These are phyloP conservation scores for Crataegus laevigata DNA, from an alignment of 306 rosid genomes.

Conservation along the genomic window DNA sequence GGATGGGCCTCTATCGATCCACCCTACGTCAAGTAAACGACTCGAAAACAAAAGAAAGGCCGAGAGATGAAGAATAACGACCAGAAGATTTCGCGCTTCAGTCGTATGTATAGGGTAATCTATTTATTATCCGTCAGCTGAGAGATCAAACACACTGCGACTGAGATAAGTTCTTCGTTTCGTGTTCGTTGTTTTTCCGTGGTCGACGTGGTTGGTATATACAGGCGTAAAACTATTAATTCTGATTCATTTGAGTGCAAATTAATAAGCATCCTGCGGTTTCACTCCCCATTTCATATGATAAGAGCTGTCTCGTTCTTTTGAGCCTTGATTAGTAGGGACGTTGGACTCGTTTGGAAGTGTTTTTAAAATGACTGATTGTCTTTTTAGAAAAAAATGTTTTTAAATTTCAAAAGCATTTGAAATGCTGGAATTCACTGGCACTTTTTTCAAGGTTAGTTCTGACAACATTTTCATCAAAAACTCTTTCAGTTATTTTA, in stretches of 20 bases:
- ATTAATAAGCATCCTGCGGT: background rate
- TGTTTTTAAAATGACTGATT: no score
- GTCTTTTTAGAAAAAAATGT: no score
- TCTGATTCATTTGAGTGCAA: background rate
- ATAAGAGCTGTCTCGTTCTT: background rate
- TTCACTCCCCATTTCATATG: background rate
- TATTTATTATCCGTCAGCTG: background rate
- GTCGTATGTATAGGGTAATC: background rate
- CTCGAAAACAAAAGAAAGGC: background rate
- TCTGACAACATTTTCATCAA: no score
- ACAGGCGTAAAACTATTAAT: background rate
- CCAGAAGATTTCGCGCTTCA: background rate
- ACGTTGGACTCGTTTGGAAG: background rate
- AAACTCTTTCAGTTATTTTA: rapidly evolving
- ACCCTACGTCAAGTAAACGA: slow-evolving; percentile 33
- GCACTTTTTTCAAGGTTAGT: no score
- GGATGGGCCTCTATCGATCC: slow-evolving; percentile 65
- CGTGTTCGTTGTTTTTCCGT: background rate
- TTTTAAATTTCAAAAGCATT: no score
- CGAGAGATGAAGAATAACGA: background rate
- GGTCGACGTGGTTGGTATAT: background rate
- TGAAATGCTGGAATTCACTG: no score
- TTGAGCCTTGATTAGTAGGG: background rate
- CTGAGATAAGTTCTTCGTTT: background rate
- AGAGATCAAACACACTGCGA: background rate